These are phyloP conservation scores for Lolium multiflorum DNA, from an alignment of 176 grass and related monocot genomes.

Conservation along the genomic window DNA sequence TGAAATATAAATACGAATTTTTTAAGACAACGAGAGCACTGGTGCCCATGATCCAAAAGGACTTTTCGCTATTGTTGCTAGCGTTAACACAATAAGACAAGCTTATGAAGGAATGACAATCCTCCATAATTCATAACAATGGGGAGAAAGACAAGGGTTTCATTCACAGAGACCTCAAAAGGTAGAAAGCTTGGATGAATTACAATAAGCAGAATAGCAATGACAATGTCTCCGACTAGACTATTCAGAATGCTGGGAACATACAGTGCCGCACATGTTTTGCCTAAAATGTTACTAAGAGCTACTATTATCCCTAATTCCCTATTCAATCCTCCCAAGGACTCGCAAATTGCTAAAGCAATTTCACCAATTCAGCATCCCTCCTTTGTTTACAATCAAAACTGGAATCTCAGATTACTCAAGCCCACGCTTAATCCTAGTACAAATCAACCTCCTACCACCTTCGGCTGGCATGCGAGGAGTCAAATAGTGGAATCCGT, in stretches of 20 bases:
- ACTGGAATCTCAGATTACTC: background rate
- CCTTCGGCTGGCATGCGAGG: background rate
- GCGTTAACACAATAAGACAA: background rate
- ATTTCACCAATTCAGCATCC: no score
- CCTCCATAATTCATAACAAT: background rate
- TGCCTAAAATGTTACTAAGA: no score
- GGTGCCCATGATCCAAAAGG: no score
- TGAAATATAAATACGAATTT: no score
- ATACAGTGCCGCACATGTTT: background rate
- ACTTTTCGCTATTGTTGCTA: background rate
- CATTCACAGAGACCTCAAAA: constrained; percentile 4
- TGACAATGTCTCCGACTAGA: background rate
- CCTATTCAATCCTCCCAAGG: no score
- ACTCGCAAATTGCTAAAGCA: no score
- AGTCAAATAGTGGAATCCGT: background rate
- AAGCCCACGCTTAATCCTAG: background rate
- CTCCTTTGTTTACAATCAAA: no score
- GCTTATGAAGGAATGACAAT: background rate
- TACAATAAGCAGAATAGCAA: background rate
- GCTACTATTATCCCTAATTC: no score
- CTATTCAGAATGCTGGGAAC: background rate
- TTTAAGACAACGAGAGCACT: no score
- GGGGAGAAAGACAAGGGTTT: background rate
- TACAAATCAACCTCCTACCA: background rate
- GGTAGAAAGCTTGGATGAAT: background rate